Percentiles rank a stretch among this genome's conserved stretches.
Conservation (phyloP, 306 rosid genomes). For the Begonia fuchsioides region DNA sequence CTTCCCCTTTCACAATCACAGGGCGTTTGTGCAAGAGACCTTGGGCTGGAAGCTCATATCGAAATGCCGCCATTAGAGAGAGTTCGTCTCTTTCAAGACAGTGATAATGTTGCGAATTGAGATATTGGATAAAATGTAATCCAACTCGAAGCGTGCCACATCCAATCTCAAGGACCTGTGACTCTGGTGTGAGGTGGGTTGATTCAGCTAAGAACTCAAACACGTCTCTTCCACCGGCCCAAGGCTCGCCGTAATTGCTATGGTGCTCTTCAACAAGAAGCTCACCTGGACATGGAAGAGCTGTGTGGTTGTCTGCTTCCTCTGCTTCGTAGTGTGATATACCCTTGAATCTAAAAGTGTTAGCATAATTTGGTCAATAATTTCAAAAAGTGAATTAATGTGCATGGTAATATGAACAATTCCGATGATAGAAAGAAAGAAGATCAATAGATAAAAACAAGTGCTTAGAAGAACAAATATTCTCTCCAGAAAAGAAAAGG, state of each 20-base stretch:
- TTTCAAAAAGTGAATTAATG: background rate
- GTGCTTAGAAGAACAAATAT: too few relatives aligned
- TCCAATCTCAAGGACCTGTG: slow-evolving; percentile 65
- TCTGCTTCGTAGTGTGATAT: slow-evolving; percentile 75
- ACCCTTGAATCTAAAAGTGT: slow-evolving; percentile 47
- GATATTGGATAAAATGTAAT: slow-evolving; percentile 67
- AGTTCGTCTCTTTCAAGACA: slow-evolving; percentile 93
- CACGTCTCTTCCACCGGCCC: slow-evolving; percentile 95
- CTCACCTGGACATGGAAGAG: slow-evolving; percentile 79
- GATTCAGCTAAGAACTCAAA: slow-evolving; percentile 70
- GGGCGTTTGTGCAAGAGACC: slow-evolving; percentile 81
- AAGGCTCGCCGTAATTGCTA: slow-evolving; percentile 91
- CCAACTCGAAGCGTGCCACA: slow-evolving; percentile 95
- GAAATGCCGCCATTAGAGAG: slow-evolving; percentile 71
- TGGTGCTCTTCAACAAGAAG: slow-evolving; percentile 89
- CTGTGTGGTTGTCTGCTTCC: slow-evolving; percentile 47
- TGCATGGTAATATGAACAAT: background rate
- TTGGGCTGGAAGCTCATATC: slow-evolving; percentile 89
- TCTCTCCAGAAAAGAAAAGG: too few relatives aligned
- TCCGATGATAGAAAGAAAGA: background rate
- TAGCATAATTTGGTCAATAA: slow-evolving; percentile 5
- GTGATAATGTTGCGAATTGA: slow-evolving; percentile 50
- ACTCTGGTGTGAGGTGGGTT: slow-evolving; percentile 39
- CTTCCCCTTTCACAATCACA: slow-evolving; percentile 59
- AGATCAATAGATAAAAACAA: background rate